Evolutionary conservation across 2,329 filamentous ascomycete species (phyloP).

Genomic region (Cadophora gregata): DNA sequence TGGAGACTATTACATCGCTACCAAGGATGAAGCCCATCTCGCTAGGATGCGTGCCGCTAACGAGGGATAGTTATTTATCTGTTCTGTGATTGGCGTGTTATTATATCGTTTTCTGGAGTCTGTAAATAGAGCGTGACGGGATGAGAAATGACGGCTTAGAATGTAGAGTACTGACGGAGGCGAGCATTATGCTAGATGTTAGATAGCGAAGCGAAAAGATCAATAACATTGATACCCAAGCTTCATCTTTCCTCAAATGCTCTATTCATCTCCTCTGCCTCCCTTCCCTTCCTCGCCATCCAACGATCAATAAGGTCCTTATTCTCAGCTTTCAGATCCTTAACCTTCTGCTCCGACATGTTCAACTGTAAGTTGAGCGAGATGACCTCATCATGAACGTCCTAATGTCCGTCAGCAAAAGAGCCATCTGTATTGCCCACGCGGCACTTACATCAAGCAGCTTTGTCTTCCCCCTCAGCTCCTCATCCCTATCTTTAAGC

Average conservation of each 20-base stretch:
- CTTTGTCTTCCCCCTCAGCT: constrained; percentile 82
- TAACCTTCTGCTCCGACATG: constrained; percentile 77
- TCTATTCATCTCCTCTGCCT: constrained; percentile 85
- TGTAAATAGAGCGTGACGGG: constrained; percentile 5
- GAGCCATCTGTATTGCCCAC: constrained; percentile 35
- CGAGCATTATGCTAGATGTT: constrained; percentile 17
- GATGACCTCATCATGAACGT: constrained; percentile 92
- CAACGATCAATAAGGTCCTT: constrained; percentile 87
- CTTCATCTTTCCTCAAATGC: constrained; percentile 46
- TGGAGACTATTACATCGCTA: constrained; percentile 88
- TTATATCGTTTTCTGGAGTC: background rate
- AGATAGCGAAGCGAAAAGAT: constrained; percentile 13
- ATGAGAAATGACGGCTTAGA: constrained; percentile 9
- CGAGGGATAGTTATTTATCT: background rate
- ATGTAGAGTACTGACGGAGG: constrained; percentile 14
- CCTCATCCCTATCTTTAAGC: constrained; percentile 82
- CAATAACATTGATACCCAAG: constrained; percentile 19
- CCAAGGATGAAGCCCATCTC: constrained; percentile 53
- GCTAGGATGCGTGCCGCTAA: constrained; percentile 15
- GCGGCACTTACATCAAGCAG: constrained; percentile 67
- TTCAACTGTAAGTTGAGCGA: constrained; percentile 87
- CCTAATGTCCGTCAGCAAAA: constrained; percentile 48
- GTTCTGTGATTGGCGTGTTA: background rate
- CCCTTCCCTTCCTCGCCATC: constrained; percentile 86
- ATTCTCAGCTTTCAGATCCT: constrained; percentile 81